Percentiles rank a stretch among this genome's conserved stretches.
phyloP scores from a whole-genome alignment of 192 early-diverging fungal species.

The Mortierella antarctica region DNA sequence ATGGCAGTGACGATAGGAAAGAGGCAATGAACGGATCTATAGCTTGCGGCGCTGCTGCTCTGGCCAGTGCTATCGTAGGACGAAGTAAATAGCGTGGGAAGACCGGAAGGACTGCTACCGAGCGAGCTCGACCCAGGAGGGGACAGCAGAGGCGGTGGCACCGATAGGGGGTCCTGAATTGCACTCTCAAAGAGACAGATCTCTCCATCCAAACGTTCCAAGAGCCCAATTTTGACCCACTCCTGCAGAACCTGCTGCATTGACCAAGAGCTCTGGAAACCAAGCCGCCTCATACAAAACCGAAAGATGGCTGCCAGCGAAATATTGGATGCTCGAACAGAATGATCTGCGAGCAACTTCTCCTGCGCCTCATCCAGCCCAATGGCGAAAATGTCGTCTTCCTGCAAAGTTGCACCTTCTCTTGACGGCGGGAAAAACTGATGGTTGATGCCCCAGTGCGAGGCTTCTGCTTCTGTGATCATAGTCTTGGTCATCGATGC shows the following conservation, averaged over 20 bases:
- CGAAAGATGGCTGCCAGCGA: constrained; percentile 20
- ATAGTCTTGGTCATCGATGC: constrained; percentile 56
- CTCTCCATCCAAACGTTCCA: constrained; percentile 63
- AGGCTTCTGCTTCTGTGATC: constrained; percentile 19
- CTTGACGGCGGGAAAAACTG: constrained; percentile 7
- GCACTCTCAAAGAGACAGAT: constrained; percentile 27
- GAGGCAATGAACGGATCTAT: constrained; percentile 47
- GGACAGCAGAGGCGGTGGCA: not conserved
- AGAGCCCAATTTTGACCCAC: constrained; percentile 63
- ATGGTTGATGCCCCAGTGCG: not conserved
- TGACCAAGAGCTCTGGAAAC: constrained; percentile 44
- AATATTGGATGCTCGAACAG: constrained; percentile 14
- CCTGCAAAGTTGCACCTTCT: not conserved
- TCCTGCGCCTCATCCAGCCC: constrained; percentile 17
- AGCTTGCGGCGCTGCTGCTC: not conserved
- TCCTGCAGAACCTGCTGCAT: constrained; percentile 62
- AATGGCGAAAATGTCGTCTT: constrained; percentile 30
- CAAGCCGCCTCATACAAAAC: constrained; percentile 41
- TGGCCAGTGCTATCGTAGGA: constrained; percentile 13
- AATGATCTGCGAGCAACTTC: constrained; percentile 16
- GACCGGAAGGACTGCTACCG: not conserved
- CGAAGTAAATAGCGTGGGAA: constrained; percentile 23
- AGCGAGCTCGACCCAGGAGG: not conserved
- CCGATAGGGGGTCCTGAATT: not conserved
- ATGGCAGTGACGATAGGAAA: constrained; percentile 65